Evolutionary conservation across 2,329 filamentous ascomycete species (phyloP).

Genomic region (Cladosporium sp.): DNA sequence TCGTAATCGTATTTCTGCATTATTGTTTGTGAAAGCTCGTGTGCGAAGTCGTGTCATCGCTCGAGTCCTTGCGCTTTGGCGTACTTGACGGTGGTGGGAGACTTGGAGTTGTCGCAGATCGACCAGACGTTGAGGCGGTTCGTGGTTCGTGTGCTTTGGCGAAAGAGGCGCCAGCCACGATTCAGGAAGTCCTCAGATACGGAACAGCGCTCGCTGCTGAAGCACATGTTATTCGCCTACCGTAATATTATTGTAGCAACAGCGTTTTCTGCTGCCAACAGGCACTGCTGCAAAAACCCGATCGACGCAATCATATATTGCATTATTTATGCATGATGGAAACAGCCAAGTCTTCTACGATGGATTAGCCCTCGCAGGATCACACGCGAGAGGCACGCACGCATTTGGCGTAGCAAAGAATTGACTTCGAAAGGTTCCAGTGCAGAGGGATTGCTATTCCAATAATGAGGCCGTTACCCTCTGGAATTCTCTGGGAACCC

Average conservation of each 20-base stretch:
- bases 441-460: not conserved
- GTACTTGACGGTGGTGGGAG: not conserved
- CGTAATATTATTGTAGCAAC: too few species aligned
- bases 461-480: not conserved
- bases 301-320: too few species aligned
- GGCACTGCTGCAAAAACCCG: too few species aligned
- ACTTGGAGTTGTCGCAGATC: not conserved
- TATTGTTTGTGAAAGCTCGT: not conserved
- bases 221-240: too few species aligned
- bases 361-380: too few species aligned
- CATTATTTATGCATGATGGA: too few species aligned
- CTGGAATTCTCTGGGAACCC: too few species aligned
- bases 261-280: too few species aligned
- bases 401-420: not conserved
- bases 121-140: not conserved
- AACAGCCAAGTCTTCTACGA: too few species aligned
- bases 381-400: too few species aligned
- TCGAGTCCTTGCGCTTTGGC: not conserved
- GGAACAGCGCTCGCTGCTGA: too few species aligned
- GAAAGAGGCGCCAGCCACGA: slow-evolving; percentile 1
- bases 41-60: not conserved
- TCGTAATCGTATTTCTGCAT: not conserved
- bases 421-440: not conserved
- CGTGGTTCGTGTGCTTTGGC: not conserved
- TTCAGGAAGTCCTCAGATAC: not conserved